phyloP scores from a whole-genome alignment of 768 basidiomycete genomes.

The Tulasnella sp. region DNA sequence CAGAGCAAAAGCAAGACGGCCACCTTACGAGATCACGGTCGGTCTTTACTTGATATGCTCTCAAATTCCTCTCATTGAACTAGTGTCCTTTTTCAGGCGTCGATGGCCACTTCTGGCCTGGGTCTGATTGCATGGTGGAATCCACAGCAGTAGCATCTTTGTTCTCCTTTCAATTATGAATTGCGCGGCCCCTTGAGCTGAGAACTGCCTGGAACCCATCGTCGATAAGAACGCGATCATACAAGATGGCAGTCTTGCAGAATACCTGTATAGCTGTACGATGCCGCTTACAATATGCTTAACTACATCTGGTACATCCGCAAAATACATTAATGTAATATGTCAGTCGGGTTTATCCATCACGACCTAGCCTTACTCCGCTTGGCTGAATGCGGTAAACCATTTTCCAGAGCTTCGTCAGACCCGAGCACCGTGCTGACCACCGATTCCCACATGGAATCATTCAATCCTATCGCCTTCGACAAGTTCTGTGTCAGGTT shows the following conservation, averaged over 20 bases:
- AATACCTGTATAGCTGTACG: too few species aligned
- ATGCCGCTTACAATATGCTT: too few species aligned
- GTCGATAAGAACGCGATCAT: too few species aligned
- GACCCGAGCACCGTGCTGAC: constrained; percentile 46
- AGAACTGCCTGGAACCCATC: too few species aligned
- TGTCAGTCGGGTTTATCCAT: too few species aligned
- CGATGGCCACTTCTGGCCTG: constrained; percentile 72
- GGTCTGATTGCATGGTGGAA: constrained; percentile 30
- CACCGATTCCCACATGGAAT: constrained; percentile 84
- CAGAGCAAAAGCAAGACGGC: constrained; percentile 36
- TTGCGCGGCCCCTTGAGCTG: too few species aligned
- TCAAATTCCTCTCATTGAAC: neutral
- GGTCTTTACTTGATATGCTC: constrained; percentile 23
- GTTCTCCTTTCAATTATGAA: neutral
- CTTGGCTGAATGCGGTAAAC: too few species aligned
- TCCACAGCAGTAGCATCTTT: constrained; percentile 9
- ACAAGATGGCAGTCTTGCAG: too few species aligned
- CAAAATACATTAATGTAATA: too few species aligned
- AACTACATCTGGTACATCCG: too few species aligned
- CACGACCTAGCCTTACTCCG: too few species aligned
- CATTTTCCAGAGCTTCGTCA: neutral
- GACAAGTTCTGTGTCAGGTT: constrained; percentile 56
- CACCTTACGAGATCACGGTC: constrained; percentile 65
- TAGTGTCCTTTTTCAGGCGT: constrained; percentile 39
- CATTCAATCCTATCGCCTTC: constrained; percentile 84